phyloP scores from a whole-genome alignment of 306 rosid genomes.

The Hippophae gyantsensis region DNA sequence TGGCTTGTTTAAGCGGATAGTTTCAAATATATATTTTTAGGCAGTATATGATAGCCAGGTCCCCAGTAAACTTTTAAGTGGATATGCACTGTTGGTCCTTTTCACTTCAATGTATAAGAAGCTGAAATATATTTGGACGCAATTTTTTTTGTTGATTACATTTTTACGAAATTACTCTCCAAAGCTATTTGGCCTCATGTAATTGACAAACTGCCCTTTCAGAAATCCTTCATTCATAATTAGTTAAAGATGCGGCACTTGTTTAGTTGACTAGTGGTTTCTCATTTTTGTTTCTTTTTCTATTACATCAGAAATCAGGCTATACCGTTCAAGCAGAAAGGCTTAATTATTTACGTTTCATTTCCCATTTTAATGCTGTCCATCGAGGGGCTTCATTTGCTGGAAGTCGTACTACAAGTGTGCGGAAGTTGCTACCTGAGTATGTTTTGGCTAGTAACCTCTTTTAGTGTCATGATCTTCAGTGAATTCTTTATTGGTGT shows the following conservation, averaged over 20 bases:
- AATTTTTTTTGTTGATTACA: too few relatives aligned
- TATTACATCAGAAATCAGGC: conserved; percentile 64
- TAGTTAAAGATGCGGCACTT: background rate
- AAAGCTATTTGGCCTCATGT: too few relatives aligned
- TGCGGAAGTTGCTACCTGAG: conserved; percentile 94
- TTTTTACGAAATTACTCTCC: too few relatives aligned
- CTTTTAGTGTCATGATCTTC: conserved; percentile 7
- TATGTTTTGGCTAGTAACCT: conserved; percentile 27
- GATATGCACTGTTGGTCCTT: too few relatives aligned
- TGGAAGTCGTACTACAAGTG: conserved; percentile 90
- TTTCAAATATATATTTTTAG: too few relatives aligned
- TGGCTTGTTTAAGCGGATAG: too few relatives aligned
- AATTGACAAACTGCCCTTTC: too few relatives aligned
- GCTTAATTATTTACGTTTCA: conserved; percentile 74
- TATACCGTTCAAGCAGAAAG: conserved; percentile 85
- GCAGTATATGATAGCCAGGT: too few relatives aligned
- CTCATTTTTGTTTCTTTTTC: conserved; percentile 18
- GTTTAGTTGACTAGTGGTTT: conserved; percentile 1
- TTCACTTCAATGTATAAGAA: too few relatives aligned
- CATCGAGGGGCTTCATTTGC: conserved; percentile 98
- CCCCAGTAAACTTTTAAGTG: too few relatives aligned
- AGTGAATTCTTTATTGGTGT: background rate
- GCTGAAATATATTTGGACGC: too few relatives aligned
- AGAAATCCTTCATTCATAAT: too few relatives aligned
- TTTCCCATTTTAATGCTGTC: conserved; percentile 90